Percentiles rank a stretch among this genome's conserved stretches.
These are phyloP conservation scores for Epipyxis sp. DNA, from an alignment of 108 stramenopile species.

Conservation along the genomic window DNA sequence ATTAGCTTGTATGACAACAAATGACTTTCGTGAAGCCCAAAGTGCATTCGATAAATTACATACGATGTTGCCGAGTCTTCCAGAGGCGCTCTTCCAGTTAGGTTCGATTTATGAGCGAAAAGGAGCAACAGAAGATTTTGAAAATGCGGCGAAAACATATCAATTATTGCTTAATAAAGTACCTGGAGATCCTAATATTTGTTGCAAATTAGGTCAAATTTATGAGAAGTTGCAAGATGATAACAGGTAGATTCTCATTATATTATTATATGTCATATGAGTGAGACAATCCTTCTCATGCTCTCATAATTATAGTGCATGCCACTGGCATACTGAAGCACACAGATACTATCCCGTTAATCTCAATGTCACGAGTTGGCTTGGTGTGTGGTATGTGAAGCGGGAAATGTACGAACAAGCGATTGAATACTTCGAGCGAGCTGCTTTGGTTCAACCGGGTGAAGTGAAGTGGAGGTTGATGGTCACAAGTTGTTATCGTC, in stretches of 20 bases:
- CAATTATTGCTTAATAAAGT: constrained; percentile 70
- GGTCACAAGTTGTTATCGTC: constrained; percentile 70
- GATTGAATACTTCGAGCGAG: constrained; percentile 74
- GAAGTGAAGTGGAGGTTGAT: constrained; percentile 83
- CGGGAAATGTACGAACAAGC: constrained; percentile 78
- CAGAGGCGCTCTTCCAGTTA: constrained; percentile 77
- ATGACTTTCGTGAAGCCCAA: constrained; percentile 61
- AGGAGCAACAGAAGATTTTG: constrained; percentile 41
- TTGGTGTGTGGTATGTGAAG: constrained; percentile 77
- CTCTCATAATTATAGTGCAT: too few species aligned
- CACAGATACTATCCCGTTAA: constrained; percentile 74
- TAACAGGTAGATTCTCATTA: constrained; percentile 34
- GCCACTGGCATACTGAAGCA: constrained; percentile 52
- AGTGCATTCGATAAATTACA: constrained; percentile 81
- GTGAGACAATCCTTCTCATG: too few species aligned
- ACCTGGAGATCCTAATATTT: constrained; percentile 66
- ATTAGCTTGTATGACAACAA: constrained; percentile 61
- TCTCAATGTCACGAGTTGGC: constrained; percentile 74
- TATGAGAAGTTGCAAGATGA: constrained; percentile 57
- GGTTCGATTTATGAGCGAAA: constrained; percentile 68
- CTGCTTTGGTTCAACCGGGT: constrained; percentile 71
- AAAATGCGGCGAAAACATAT: constrained; percentile 60
- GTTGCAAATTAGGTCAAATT: constrained; percentile 70
- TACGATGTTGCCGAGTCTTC: constrained; percentile 69
- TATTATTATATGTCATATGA: not conserved